Percentiles rank a stretch among this genome's conserved stretches.
Conservation (phyloP, 139 green algal genomes). For the Zygnema circumcarinatum region DNA sequence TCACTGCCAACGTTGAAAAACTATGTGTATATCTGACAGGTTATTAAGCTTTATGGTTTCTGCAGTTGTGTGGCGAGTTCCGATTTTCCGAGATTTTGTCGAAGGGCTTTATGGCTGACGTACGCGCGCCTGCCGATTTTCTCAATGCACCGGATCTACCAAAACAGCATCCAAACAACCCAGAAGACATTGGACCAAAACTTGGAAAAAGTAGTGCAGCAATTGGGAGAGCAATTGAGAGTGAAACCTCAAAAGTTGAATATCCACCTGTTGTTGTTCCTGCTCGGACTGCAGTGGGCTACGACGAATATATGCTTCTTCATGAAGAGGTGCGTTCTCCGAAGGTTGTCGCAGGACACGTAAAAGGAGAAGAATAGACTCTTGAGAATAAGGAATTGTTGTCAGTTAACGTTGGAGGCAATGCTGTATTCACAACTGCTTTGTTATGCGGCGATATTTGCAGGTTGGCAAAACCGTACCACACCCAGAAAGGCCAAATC, state of each 20-base stretch:
- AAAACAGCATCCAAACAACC: not conserved
- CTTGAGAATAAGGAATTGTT: no score
- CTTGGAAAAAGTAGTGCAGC: not conserved
- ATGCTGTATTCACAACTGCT: no score
- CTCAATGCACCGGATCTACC: not conserved
- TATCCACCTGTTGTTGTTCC: not conserved
- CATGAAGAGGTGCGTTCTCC: slow-evolving; percentile 45
- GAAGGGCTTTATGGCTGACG: slow-evolving; percentile 1
- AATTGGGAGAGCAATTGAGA: not conserved
- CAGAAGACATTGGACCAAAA: not conserved
- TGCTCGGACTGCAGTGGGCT: slow-evolving; percentile 20
- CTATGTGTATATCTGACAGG: no score
- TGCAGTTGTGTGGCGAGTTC: slow-evolving; percentile 22
- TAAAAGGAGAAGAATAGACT: no score
- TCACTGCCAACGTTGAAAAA: no score
- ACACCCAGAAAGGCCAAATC: no score
- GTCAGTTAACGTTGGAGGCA: no score
- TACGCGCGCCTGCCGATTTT: not conserved
- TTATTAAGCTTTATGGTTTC: not conserved
- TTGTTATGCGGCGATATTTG: no score
- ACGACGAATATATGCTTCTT: slow-evolving; percentile 37
- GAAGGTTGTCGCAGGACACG: no score
- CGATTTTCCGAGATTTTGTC: slow-evolving; percentile 14
- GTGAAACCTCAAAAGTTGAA: not conserved
- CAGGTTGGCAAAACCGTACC: no score